Evolutionary conservation across 306 rosid species (phyloP), one percentile per base, ranked within the genome.

Genomic region (Biancaea sappan): DNA sequence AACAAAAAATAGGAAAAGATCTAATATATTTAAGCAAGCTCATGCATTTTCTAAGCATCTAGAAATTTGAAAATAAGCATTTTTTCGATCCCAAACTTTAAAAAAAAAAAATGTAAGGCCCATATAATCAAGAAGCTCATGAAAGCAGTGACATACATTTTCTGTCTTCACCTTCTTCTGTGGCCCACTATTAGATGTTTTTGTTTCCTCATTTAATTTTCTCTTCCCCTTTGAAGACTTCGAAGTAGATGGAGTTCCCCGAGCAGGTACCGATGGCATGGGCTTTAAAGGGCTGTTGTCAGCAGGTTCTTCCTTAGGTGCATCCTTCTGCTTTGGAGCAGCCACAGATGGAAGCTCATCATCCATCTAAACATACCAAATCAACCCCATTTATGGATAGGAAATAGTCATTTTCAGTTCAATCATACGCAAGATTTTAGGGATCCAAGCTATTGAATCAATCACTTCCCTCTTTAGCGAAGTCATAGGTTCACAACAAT

Each of bases 141-240:
- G 46, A 66, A 68, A 21, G 41, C 24, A 72, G 44, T 9, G 41
- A 77, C 96, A 68, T 87, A 90, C 98, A 80, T 85, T 86, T 80
- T 92, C 98, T 8, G 87, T 66, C 88, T 87, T 93, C 82, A 89
- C 94, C 80, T 93, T 93, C 95, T 93, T 93, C 31, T 88, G 83
- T 60, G 90, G 80, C 69, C 79, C 89, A 77, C 56, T 59, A 79
- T 71, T 89, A 34, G 92, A 59, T 76, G 91, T 77, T 67, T 93
- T 93, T 47, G 77, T 76, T 43, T 93, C 97, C 64, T 93, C 97
- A 1, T 44, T 89, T 48, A 67, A 66, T 81, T 93, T 93, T 80
- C 98, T 88, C 89, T 93, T 93, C 44, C 86, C 90, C 83, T 90
- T 93, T 35, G 38, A 35, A 35, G 38, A 35, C 38, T 35, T 35